Evolutionary conservation across 2,329 filamentous ascomycete species (phyloP).

Genomic region (Colletotrichum sp.): DNA sequence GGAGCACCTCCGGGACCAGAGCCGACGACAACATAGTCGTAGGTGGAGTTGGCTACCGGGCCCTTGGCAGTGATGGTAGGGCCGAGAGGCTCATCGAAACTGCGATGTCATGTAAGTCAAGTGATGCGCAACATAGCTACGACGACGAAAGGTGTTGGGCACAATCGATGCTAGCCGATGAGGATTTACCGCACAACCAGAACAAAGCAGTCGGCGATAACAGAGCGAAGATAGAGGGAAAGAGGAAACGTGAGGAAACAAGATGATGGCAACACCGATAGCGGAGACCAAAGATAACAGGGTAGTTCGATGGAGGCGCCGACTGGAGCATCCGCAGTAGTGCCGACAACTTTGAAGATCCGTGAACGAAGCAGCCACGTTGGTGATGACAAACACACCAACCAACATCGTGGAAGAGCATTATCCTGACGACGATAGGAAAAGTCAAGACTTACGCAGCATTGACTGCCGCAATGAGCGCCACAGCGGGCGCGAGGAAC

Average conservation of each 20-base stretch:
- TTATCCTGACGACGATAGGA: not conserved
- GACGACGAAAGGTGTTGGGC: not conserved
- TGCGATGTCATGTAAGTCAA: not conserved
- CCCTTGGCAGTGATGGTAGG: not conserved
- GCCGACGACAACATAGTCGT: slow-evolving; percentile 68
- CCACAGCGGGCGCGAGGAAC: not conserved
- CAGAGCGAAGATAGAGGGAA: not conserved
- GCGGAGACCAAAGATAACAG: not conserved
- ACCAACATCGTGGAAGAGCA: not conserved
- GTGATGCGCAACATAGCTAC: not conserved
- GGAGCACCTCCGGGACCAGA: slow-evolving; percentile 66
- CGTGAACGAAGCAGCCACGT: not conserved
- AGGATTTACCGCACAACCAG: not conserved
- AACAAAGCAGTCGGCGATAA: not conserved
- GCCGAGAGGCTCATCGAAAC: not conserved
- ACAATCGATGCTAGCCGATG: not conserved
- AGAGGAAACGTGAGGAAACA: not conserved
- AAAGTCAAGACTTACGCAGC: not conserved
- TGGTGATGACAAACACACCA: not conserved
- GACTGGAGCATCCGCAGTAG: not conserved
- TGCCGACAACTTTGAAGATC: not conserved
- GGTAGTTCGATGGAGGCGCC: not conserved
- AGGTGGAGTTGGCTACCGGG: slow-evolving; percentile 27
- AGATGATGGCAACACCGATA: not conserved
- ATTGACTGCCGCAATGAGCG: not conserved